phyloP scores from a whole-genome alignment of 2,329 filamentous ascomycete species.

The Mollisiaceae sp. region DNA sequence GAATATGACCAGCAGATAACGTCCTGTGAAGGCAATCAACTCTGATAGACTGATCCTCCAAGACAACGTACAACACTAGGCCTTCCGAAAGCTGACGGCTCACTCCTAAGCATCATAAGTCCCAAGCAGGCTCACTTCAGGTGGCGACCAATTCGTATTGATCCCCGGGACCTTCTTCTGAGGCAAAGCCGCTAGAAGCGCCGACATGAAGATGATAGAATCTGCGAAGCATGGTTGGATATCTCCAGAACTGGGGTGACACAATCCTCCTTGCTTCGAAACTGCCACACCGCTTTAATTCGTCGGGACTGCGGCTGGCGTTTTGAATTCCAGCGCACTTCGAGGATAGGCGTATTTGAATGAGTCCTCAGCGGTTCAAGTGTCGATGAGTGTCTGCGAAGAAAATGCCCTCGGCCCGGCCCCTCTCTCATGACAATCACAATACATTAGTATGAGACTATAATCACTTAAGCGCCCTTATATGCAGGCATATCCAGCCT shows the following conservation, averaged over 20 bases:
- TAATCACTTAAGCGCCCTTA: background rate
- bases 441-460: background rate
- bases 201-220: background rate
- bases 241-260: background rate
- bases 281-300: background rate
- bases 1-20: background rate
- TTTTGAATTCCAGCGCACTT: background rate
- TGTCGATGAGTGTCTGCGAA: background rate
- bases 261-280: slow-evolving; percentile 3
- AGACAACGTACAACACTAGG: background rate
- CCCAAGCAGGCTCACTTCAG: background rate
- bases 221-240: background rate
- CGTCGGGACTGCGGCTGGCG: background rate
- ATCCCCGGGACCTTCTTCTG: background rate
- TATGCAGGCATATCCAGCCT: background rate
- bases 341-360: background rate
- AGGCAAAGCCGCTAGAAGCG: background rate
- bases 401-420: slow-evolving; percentile 5
- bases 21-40: background rate
- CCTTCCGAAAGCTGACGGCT: background rate
- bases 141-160: background rate
- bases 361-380: background rate
- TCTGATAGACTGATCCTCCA: background rate
- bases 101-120: background rate
- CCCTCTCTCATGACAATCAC: background rate